phyloP scores from a whole-genome alignment of 306 rosid genomes.

The Acacia acuminata region DNA sequence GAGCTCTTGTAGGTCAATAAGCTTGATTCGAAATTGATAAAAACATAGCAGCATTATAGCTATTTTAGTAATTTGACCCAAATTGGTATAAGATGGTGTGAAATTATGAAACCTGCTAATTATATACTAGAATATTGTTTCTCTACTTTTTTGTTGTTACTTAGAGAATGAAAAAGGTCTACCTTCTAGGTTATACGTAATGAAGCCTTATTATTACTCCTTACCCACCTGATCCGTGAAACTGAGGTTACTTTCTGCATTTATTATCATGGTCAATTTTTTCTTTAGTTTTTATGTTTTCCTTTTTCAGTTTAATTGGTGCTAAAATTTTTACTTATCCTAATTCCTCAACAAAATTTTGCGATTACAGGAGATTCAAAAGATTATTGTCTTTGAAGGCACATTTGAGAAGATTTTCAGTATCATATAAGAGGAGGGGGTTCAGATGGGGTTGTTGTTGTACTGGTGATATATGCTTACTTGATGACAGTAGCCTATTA shows the following conservation, averaged over 20 bases:
- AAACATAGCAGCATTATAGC: too few species aligned
- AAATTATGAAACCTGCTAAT: too few species aligned
- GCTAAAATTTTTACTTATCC: conserved; percentile 17
- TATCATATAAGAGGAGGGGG: conserved; percentile 90
- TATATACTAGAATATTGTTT: too few species aligned
- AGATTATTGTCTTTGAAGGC: conserved; percentile 95
- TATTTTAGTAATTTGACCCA: too few species aligned
- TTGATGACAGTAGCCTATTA: conserved; percentile 5
- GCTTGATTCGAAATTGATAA: too few species aligned
- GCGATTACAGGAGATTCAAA: conserved; percentile 87
- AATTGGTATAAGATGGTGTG: too few species aligned
- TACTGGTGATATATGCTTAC: conserved; percentile 65
- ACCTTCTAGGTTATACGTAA: conserved; percentile 80
- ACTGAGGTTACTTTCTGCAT: conserved; percentile 70
- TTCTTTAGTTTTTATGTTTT: not conserved
- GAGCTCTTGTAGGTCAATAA: too few species aligned
- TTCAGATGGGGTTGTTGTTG: conserved; percentile 96
- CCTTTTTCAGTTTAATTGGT: not conserved
- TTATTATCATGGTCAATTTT: conserved; percentile 4
- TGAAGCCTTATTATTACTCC: conserved; percentile 86
- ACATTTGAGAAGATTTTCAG: conserved; percentile 93
- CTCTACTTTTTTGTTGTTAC: not conserved
- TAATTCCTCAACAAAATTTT: conserved; percentile 32
- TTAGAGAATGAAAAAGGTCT: conserved; percentile 30
- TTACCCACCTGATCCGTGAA: conserved; percentile 87